Base-by-base conservation (phyloP, 2,329 filamentous ascomycete genomes). In the Cytospora leucostoma region DNA sequence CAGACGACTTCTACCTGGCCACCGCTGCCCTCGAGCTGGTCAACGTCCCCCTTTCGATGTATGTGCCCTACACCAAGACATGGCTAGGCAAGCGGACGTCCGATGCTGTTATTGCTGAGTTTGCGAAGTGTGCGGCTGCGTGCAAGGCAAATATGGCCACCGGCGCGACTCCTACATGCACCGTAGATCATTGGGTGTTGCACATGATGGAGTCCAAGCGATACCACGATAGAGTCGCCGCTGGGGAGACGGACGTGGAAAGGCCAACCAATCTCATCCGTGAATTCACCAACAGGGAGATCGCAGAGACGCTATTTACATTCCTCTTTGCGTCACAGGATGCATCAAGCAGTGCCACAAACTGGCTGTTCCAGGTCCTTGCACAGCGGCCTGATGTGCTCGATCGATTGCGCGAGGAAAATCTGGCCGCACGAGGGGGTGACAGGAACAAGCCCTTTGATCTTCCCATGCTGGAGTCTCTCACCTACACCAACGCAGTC, bases 11-110 rank as follows among this genome's bases (percentile, higher is more conserved):
- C 74, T 93, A 92, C 74, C 80, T 87, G 65, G 89, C 90, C 69
- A 93, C 90, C 5, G 90, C 87, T 27, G 90, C 91, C 0, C 82
- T 93, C 51, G 90, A 93, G 74, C 82, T 93, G 27, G 90, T 93
- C 78, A 93, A 93, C 76, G 86, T 93, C 70, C 90, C 90, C 4
- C 62, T 80, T 0, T 79, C 78, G 0, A 85, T 93, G 71, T 91
- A 92, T 69, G 74, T 93, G 15, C 90, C 90, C 0, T 91, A 84
- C 75, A 91, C 88, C 61, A 91, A 91, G 78, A 84, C 84, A 4
- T 93, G 90, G 89, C 85, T 86, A 62, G 90, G 90, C 53, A 92
- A 92, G 77, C 89, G 90, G 70, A 85, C 84, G 6, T 86, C 90
- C 35, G 88, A 92, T 70, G 87, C 87, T 74, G 88, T 92, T 1